These are phyloP conservation scores for Macrotyloma uniflorum DNA, from an alignment of 306 rosid genomes.

Conservation along the genomic window DNA sequence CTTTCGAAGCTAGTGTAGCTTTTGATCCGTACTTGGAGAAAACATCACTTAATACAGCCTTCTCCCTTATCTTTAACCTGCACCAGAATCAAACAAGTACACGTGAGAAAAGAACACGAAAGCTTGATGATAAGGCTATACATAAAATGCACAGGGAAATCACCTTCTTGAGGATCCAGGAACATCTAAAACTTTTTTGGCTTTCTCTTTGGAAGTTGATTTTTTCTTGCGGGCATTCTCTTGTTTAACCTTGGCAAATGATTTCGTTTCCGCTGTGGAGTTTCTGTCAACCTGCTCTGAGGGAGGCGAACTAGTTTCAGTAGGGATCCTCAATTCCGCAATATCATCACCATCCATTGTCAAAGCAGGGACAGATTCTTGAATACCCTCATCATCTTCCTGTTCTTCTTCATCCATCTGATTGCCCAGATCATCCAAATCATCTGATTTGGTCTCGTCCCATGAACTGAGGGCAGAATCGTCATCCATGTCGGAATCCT, in stretches of 20 bases:
- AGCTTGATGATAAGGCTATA: background rate
- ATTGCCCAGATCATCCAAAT: slow-evolving; percentile 43
- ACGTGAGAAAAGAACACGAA: slow-evolving; percentile 10
- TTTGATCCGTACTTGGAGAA: slow-evolving; percentile 78
- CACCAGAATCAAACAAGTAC: slow-evolving; percentile 34
- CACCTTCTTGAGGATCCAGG: slow-evolving; percentile 84
- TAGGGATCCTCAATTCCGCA: slow-evolving; percentile 39
- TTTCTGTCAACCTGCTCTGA: slow-evolving; percentile 39
- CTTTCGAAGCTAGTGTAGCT: slow-evolving; percentile 48
- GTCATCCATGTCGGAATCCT: slow-evolving; percentile 30
- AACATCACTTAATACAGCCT: slow-evolving; percentile 76
- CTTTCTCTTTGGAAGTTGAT: slow-evolving; percentile 44
- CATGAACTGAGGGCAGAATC: slow-evolving; percentile 36
- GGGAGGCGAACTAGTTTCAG: slow-evolving; percentile 39
- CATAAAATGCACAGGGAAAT: slow-evolving; percentile 22
- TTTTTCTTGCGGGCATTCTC: slow-evolving; percentile 48
- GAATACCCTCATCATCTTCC: slow-evolving; percentile 42
- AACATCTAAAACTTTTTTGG: slow-evolving; percentile 46
- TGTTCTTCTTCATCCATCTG: slow-evolving; percentile 39
- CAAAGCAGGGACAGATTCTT: slow-evolving; percentile 31
- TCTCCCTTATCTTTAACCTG: slow-evolving; percentile 89
- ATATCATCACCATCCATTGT: slow-evolving; percentile 32
- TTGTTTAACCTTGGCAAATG: slow-evolving; percentile 42
- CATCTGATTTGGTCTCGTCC: slow-evolving; percentile 49
- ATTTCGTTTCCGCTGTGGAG: slow-evolving; percentile 38